Base-by-base conservation (phyloP, 305 asterid species). In the Rubia tinctorum region DNA sequence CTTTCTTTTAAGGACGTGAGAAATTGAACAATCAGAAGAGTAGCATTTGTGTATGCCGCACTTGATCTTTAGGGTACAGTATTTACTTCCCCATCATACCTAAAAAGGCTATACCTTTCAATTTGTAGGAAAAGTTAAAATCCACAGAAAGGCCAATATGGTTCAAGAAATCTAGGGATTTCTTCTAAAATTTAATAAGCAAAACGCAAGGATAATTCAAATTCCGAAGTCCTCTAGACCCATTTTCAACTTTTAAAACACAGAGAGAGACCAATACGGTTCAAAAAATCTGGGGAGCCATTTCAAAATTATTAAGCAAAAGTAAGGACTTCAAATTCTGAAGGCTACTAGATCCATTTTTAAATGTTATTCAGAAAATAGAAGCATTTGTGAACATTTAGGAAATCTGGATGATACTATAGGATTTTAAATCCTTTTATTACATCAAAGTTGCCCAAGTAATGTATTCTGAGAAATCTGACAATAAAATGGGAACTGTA, bases 331-430 rank as follows among this genome's bases (percentile, higher is more conserved):
- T 69, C n/a, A 62, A 14, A 62, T 62, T 62, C 8, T 69, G 73
- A 51, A 51, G 43, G n/a, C 73, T 61, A 97, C 73, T 47, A 15
- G 37, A 47, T 47, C n/a, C 20, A 62, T 12, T 14, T 30, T 30
- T 5, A 61, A 62, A 43, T 62, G 6, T 62, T 37, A 62, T 3
- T 10, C 45, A 23, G 40, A 14, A 23, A 23, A 12, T 10, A 59
- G 64, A 59, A 59, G 39, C 15, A 59, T 1, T 15, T 59, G 64
- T 11, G 30, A 68, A 49, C 39, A 10, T 61, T 17, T 8, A 44
- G 44, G 39, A 20, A 8, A 72, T 9, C 22, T 10, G 70, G 18
- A 23, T 17, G 40, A 10, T 63, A 6, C 9, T 20, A 18, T 23
- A 61, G 39, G 27, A 27, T 40, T 18, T 47, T 37, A 22, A 7